Evolutionary conservation across 257 asterid species (phyloP), one percentile per base, ranked within the genome.

Genomic region (Linaria vulgaris): DNA sequence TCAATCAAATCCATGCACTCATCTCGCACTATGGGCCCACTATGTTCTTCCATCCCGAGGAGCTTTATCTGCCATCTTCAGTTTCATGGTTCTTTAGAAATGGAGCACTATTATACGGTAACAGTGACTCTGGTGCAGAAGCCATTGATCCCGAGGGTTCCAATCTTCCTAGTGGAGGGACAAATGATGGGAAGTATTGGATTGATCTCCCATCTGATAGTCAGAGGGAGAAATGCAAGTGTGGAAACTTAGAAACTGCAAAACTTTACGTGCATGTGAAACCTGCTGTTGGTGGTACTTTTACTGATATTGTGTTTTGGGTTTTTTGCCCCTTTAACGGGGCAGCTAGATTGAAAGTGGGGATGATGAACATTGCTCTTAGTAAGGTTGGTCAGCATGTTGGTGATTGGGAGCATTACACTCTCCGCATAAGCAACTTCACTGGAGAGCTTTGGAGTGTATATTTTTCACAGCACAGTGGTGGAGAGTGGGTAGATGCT

Each of bases 391-490:
- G 99, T 22, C 91, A 78, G 75, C 99, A 92, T 71, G 91, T 89
- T 17, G 95, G 97, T 12, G 99, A 92, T 39, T 92, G 99, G 99
- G 99, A 92, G 73, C 99, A 92, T 66, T 84, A 87, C 72, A 89
- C 99, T 43, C 88, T 92, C 63, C 81, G 96, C 61, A 64, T 92
- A n/a, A 83, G 90, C 74, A 92, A 92, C 75, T 92, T 81, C 83
- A 79, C 88, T 0, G 97, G 97, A 23, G 99, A 89, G 80, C 89
- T 92, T 12, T 83, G 91, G 91, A 77, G 91, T 47, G 61, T 89
- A 57, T 92, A 89, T 73, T 92, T 85, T 71, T 92, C 99, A 0
- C 99, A 92, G 78, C 97, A 89, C 64, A 92, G 99, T 67, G 99
- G 97, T 11, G 97, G 99, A 2, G 71, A 74, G 69, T 92, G 99